Evolutionary conservation across 177 flowering plant species (phyloP).

Genomic region (Tripterygium wilfordii): DNA sequence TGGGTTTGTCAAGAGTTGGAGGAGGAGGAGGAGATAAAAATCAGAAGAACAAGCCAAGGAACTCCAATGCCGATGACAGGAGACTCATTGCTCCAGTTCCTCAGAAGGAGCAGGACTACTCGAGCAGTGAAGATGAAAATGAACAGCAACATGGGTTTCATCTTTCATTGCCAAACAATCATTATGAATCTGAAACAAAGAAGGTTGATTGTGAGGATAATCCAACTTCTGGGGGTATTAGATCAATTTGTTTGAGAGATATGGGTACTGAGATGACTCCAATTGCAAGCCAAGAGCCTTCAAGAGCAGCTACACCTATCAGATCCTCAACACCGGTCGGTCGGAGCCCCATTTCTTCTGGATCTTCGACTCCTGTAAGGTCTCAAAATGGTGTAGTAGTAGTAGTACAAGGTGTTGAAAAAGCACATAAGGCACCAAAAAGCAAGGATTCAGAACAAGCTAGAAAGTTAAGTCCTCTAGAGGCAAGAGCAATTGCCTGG

Average conservation of each 20-base stretch:
- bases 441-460: slow-evolving; percentile 26
- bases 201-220: slow-evolving; percentile 56
- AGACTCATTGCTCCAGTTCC: slow-evolving; percentile 71
- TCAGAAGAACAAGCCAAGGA: slow-evolving; percentile 50
- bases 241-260: slow-evolving; percentile 84
- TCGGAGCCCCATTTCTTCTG: slow-evolving; percentile 71
- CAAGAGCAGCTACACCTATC: slow-evolving; percentile 82
- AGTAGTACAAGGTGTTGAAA: slow-evolving; percentile 13
- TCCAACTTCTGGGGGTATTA: slow-evolving; percentile 20
- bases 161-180: slow-evolving; percentile 10
- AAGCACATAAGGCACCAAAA: slow-evolving; percentile 12
- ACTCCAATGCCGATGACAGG: slow-evolving; percentile 87
- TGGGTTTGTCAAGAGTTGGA: slow-evolving; percentile 76
- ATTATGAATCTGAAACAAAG: slow-evolving; percentile 60
- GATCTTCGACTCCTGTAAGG: slow-evolving; percentile 63
- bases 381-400: slow-evolving; percentile 35
- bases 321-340: slow-evolving; percentile 62
- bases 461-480: slow-evolving; percentile 43
- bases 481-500: slow-evolving; percentile 84
- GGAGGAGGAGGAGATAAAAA: slow-evolving; percentile 52
- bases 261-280: slow-evolving; percentile 99
- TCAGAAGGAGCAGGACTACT: slow-evolving; percentile 49
- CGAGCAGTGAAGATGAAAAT: slow-evolving; percentile 35
- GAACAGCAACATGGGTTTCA: slow-evolving; percentile 11
- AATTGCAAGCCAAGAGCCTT: slow-evolving; percentile 87